Evolutionary conservation across 2,329 filamentous ascomycete species (phyloP), one percentile per base, ranked within the genome.

Genomic region (Macrophomina phaseolina): DNA sequence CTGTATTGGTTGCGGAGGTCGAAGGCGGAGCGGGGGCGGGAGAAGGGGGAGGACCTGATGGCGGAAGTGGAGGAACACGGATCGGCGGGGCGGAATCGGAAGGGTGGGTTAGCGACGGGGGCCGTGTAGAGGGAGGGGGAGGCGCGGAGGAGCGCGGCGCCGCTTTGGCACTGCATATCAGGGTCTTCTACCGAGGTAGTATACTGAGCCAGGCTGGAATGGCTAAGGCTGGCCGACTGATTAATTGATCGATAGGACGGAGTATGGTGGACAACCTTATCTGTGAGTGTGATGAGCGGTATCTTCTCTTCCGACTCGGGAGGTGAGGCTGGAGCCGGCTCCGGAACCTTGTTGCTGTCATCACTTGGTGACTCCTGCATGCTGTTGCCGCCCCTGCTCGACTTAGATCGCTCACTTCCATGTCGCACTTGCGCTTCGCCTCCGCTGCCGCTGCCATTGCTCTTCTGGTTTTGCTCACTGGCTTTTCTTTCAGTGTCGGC

Each of bases 1-100:
- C 62, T 65, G 58, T 63, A 30, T 4, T 68, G 62, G 7, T 64
- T 63, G 40, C 73, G 73, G 14, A 79, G 70, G 49, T 79, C 75
- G 36, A 77, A 74, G 8, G 77, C 75, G 42, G 76, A 78, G 46
- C 65, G 65, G 5, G 65, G 46, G 38, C 48, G 77, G 73, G 69
- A 8, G 64, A 56, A 5, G 70, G 65, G 42, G 30, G 58, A 38
- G 5, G 16, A 3, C 32, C 34, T 18, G n/a, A 2, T 16, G 51
- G 51, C 2, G 30, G 51, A 3, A 23, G 30, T 28, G 16, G 16
- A 3, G 11, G 42, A 12, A 30, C 3, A 38, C 34, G 65, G 51
- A 48, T 34, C 46, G 62, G 61, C 48, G 36, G 49, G 48, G 61
- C 49, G 66, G 65, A 40, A 65, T 53, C 36, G 32, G 56, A 60